Evolutionary conservation across 1,284 basidiomycete species (phyloP).

Genomic region (Rhodotorula sp.): DNA sequence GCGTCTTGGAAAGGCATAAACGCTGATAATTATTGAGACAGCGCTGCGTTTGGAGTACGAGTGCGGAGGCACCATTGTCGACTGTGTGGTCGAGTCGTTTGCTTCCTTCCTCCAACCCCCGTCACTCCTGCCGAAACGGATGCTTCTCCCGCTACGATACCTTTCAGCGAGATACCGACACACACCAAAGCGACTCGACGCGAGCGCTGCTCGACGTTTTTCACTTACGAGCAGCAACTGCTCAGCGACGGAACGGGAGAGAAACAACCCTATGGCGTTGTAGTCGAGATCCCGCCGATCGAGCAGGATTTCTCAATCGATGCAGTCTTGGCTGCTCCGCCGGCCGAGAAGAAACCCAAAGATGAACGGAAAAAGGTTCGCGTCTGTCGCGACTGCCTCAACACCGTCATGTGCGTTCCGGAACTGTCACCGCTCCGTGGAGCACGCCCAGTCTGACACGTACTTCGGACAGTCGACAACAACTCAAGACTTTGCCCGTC

Average conservation of each 20-base stretch:
- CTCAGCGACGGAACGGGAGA: conserved; percentile 1
- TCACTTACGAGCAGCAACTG: conserved; percentile 41
- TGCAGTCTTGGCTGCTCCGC: neutral
- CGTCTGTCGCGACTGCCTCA: conserved; percentile 46
- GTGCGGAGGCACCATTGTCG: conserved; percentile 97
- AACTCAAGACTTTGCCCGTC: conserved; percentile 36
- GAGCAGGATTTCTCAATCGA: conserved; percentile 30
- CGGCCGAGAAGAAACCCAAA: conserved; percentile 12
- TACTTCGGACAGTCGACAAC: conserved; percentile 29
- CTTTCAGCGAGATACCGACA: neutral
- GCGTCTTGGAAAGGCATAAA: neutral
- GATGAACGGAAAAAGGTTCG: conserved; percentile 45
- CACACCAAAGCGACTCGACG: conserved; percentile 25
- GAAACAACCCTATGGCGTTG: conserved; percentile 22
- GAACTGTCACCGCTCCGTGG: neutral
- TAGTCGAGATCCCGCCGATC: conserved; percentile 37
- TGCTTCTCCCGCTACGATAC: conserved; percentile 45
- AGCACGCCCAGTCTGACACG: neutral
- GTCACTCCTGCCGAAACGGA: conserved; percentile 40
- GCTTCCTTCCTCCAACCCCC: conserved; percentile 70
- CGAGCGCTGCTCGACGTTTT: conserved; percentile 49
- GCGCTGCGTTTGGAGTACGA: conserved; percentile 78
- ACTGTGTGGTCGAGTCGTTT: conserved; percentile 87
- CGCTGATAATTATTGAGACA: conserved; percentile 43
- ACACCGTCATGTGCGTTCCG: conserved; percentile 43